phyloP scores from a whole-genome alignment of 2,329 filamentous ascomycete genomes.

The Fusarium denticulatum region DNA sequence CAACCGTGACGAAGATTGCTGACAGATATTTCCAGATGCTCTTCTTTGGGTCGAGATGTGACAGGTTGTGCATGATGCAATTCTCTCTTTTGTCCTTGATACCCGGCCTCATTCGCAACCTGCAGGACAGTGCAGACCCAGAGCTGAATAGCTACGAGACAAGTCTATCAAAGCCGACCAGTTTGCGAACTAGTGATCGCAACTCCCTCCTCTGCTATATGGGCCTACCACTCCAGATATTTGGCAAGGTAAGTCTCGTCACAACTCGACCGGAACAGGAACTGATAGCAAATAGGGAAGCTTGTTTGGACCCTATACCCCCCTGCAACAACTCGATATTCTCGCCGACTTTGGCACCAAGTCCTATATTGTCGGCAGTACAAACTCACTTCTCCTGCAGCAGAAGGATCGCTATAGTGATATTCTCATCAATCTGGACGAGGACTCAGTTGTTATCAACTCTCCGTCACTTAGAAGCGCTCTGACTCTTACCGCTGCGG shows the following conservation, averaged over 20 bases:
- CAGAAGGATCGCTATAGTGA: slow-evolving; percentile 97
- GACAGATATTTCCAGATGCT: slow-evolving; percentile 75
- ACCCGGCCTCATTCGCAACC: slow-evolving; percentile 86
- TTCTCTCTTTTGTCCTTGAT: slow-evolving; percentile 96
- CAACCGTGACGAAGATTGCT: neutral
- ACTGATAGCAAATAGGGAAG: slow-evolving; percentile 70
- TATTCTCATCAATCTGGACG: slow-evolving; percentile 94
- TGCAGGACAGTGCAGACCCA: slow-evolving; percentile 97
- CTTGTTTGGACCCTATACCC: slow-evolving; percentile 95
- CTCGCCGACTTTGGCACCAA: slow-evolving; percentile 94
- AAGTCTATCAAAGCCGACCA: slow-evolving; percentile 79
- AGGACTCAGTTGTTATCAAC: slow-evolving; percentile 84
- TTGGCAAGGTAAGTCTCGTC: slow-evolving; percentile 74
- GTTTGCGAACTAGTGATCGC: slow-evolving; percentile 89
- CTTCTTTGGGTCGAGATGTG: slow-evolving; percentile 97
- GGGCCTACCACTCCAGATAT: slow-evolving; percentile 93
- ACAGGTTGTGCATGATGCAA: slow-evolving; percentile 96
- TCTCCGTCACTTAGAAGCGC: slow-evolving; percentile 81
- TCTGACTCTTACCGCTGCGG: slow-evolving; percentile 81
- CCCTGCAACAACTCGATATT: slow-evolving; percentile 92
- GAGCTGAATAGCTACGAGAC: slow-evolving; percentile 86
- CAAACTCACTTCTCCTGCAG: slow-evolving; percentile 91
- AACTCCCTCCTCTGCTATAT: slow-evolving; percentile 91
- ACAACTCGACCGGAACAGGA: neutral
- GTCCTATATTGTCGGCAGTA: slow-evolving; percentile 96